These are phyloP conservation scores for Kernera saxatilis DNA, from an alignment of 345 rosid species.

Conservation along the genomic window DNA sequence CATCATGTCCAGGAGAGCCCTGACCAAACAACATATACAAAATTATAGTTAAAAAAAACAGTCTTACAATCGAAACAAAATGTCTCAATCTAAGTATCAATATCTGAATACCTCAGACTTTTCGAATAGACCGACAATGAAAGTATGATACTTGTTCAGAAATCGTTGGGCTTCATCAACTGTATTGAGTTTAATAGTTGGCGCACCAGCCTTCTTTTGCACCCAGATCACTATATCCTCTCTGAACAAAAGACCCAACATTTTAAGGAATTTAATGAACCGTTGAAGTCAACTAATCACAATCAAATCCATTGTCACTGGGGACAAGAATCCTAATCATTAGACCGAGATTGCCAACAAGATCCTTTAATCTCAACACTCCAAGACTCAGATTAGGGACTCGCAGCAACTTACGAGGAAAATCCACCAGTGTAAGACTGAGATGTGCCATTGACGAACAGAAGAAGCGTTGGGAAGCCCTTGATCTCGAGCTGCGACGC, in stretches of 20 bases:
- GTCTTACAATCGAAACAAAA: not conserved
- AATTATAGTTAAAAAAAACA: not conserved
- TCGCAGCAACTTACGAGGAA: constrained; percentile 45
- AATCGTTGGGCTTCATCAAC: constrained; percentile 50
- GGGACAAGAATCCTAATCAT: not conserved
- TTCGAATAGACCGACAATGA: constrained; percentile 55
- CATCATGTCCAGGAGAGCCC: constrained; percentile 47
- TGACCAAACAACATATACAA: not conserved
- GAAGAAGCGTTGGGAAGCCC: constrained; percentile 80
- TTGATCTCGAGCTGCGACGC: constrained; percentile 67
- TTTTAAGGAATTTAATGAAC: not conserved
- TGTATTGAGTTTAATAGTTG: constrained; percentile 48
- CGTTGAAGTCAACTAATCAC: not conserved
- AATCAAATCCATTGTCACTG: not conserved
- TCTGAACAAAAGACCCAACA: constrained; percentile 34
- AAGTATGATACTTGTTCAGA: constrained; percentile 47
- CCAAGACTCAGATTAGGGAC: not conserved
- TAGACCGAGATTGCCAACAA: not conserved
- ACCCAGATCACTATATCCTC: constrained; percentile 75
- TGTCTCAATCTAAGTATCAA: not conserved
- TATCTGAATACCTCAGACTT: constrained; percentile 53
- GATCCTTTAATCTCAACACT: not conserved
- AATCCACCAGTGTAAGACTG: constrained; percentile 74
- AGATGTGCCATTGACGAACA: constrained; percentile 72
- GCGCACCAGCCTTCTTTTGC: constrained; percentile 72